A percentile compares a stretch with the other conserved stretches of the same genome.
Evolutionary conservation across 2,329 filamentous ascomycete genomes (phyloP).

Genomic region (Neurospora crassa): DNA sequence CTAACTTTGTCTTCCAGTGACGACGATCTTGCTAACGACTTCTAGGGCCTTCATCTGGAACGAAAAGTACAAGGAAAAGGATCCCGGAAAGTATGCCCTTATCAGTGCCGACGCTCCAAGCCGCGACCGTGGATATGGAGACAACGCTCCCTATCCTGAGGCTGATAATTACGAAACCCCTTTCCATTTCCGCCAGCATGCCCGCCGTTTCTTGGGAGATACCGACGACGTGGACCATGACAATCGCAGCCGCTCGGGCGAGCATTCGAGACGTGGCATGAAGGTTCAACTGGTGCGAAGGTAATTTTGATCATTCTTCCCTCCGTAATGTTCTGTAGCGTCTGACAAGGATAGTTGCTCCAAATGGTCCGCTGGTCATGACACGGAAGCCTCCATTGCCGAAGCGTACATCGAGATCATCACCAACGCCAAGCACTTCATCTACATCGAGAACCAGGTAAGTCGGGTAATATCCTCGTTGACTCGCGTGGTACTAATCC

Average conservation of each 20-base stretch:
- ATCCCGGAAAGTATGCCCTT: conserved; percentile 39
- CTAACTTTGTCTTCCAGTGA: background rate
- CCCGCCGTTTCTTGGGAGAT: conserved; percentile 26
- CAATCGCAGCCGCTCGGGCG: conserved; percentile 9
- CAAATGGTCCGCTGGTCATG: conserved; percentile 42
- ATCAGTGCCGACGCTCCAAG: conserved; percentile 4
- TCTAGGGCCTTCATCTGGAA: conserved; percentile 70
- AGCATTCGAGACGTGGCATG: conserved; percentile 4
- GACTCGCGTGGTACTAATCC: conserved; percentile 1
- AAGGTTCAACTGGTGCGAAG: conserved; percentile 39
- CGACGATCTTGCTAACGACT: background rate
- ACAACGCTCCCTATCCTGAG: background rate
- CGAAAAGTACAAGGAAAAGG: conserved; percentile 59
- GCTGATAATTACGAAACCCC: background rate
- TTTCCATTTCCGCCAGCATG: background rate
- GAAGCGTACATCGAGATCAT: conserved; percentile 75
- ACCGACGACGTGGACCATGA: conserved; percentile 20
- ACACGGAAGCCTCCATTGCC: conserved; percentile 65
- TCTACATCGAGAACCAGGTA: conserved; percentile 71
- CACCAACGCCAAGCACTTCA: conserved; percentile 56
- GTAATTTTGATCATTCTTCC: conserved; percentile 20
- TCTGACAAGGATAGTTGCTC: conserved; percentile 28
- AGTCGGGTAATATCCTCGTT: background rate
- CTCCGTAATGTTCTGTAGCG: background rate
- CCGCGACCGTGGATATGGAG: background rate